Evolutionary conservation across 768 basidiomycete species (phyloP), one percentile per base, ranked within the genome.

Genomic region (Auriscalpium vulgare): DNA sequence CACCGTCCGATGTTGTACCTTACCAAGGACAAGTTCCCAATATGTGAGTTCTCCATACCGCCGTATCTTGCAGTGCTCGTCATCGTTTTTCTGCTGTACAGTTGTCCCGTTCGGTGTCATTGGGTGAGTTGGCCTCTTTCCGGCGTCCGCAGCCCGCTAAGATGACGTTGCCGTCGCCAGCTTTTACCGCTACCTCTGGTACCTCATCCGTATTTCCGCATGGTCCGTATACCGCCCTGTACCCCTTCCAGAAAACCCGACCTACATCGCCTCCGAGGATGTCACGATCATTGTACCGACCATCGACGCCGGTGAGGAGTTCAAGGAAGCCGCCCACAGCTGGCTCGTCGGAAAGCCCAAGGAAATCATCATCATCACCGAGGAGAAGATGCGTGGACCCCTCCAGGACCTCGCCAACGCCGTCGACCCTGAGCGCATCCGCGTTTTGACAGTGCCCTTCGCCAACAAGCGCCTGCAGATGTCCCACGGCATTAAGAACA

Each of bases 221-320:
- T 79, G 81, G 21, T 76, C 79, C 63, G 82, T 85, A 45, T 95
- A 95, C 74, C 81, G 84, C 57, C 92, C 92, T n/a, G 83, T 95
- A 47, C 92, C 91, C 1, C 74, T 94, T 13, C 93, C 93, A 51
- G 83, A 88, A 74, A 87, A 91, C 68, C 91, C 93, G 1, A 95
- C 92, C 19, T 95, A 95, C 68, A 74, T 89, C 65, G 88, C 92
- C 51, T 78, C 82, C 1, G 93, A 97, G 68, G 93, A 97, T 75
- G 93, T 97, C 62, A 97, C 93, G 44, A 95, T 95, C 67, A 92
- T 97, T 58, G 94, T 95, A 3, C 93, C 93, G 40, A 95, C 92
- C 58, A 95, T 97, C 66, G 93, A 97, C 68, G 92, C 94, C 3
- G 94, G 93, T 50, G 91, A 94, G 70, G 91, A 93, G 71, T 94